A percentile compares a stretch with the other conserved stretches of the same genome.
phyloP scores from a whole-genome alignment of 1,284 basidiomycete genomes.

The Inonotus obliquus region DNA sequence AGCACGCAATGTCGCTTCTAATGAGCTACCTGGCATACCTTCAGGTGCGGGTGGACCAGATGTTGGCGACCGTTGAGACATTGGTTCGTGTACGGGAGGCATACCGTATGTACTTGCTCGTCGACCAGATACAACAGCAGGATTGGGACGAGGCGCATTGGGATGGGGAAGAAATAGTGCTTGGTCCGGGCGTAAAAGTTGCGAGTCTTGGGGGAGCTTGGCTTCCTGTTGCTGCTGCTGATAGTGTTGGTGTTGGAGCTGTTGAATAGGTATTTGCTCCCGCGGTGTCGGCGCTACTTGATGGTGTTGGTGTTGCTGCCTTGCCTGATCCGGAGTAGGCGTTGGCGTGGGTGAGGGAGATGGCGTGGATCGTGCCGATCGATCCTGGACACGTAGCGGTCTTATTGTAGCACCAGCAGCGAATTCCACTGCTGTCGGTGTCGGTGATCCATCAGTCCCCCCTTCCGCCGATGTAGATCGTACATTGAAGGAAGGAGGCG shows the following conservation, averaged over 20 bases:
- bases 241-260: too few species aligned
- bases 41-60: conserved; percentile 28
- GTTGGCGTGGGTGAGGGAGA: neutral
- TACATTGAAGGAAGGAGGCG: neutral
- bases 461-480: neutral
- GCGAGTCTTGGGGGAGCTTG: conserved; percentile 16
- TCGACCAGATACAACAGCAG: conserved; percentile 35
- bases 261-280: neutral
- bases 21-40: conserved; percentile 5
- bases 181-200: conserved; percentile 14
- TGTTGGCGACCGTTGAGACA: conserved; percentile 10
- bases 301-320: conserved; percentile 9
- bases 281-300: neutral
- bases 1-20: conserved; percentile 25
- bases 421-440: neutral
- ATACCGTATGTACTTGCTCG: conserved; percentile 21
- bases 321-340: neutral
- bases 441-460: neutral
- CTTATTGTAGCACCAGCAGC: conserved; percentile 1
- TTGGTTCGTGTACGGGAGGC: conserved; percentile 13
- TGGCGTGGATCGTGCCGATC: neutral
- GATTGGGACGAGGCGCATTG: conserved; percentile 58
- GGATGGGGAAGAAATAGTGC: conserved; percentile 64
- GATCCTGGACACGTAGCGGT: conserved; percentile 11
- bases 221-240: neutral